Conservation (phyloP, 371 early-diverging fungal species). For the Entomophthora muscae region DNA sequence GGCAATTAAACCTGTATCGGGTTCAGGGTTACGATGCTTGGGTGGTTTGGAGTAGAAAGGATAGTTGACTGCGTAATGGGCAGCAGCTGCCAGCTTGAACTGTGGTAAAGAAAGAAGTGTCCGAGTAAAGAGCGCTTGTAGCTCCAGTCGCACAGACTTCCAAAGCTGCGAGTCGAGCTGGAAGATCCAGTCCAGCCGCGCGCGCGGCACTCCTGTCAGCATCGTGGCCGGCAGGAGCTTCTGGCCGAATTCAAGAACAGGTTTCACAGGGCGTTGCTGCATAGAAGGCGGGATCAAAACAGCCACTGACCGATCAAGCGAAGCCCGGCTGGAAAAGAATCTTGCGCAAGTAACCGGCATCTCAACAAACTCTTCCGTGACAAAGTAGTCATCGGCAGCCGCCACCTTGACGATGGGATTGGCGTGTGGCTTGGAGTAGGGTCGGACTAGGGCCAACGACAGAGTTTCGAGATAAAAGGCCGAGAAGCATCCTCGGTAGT, state of each 20-base stretch:
- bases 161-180: not conserved
- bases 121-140: not conserved
- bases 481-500: not conserved
- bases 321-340: not conserved
- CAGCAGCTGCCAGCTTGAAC: constrained; percentile 17
- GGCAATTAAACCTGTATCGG: constrained; percentile 22
- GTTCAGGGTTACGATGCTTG: not conserved
- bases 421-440: not conserved
- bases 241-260: too few relatives aligned
- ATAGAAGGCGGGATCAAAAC: not conserved
- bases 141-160: constrained; percentile 3
- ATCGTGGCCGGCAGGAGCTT: not conserved
- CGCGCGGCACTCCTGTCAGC: not conserved
- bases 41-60: constrained; percentile 32
- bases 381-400: not conserved
- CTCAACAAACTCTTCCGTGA: not conserved
- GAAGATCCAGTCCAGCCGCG: constrained; percentile 1
- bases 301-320: not conserved
- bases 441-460: not conserved
- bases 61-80: constrained; percentile 61
- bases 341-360: not conserved
- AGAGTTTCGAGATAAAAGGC: constrained; percentile 1
- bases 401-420: not conserved
- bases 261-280: not conserved
- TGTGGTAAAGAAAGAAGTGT: not conserved